Percentiles rank a stretch among this genome's conserved stretches.
Evolutionary conservation across 164 flowering plant genomes (phyloP).

Genomic region (Magnolia officinalis): DNA sequence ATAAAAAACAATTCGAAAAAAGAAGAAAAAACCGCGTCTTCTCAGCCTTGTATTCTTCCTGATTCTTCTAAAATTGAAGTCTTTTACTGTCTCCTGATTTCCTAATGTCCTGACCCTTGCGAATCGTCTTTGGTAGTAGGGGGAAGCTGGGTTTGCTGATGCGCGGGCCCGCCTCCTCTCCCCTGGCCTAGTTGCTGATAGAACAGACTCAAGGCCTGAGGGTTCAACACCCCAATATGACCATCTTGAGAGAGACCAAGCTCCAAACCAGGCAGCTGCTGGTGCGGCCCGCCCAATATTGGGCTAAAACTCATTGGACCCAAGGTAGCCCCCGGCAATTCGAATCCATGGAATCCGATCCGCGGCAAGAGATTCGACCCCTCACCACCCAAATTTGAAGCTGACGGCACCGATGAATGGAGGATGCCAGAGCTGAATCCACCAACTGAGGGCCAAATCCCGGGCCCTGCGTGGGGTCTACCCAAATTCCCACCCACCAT

Average conservation of each 20-base stretch:
- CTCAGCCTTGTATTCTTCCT: conserved; percentile 20
- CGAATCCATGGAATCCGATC: conserved; percentile 67
- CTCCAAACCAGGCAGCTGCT: conserved; percentile 59
- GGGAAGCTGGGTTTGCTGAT: conserved; percentile 30
- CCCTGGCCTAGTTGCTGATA: conserved; percentile 53
- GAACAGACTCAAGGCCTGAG: conserved; percentile 48
- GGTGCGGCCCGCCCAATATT: conserved; percentile 29
- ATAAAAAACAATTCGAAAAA: conserved; percentile 1
- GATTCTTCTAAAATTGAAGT: conserved; percentile 14
- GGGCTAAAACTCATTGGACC: conserved; percentile 28
- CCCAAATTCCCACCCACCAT: conserved; percentile 48
- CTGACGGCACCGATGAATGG: conserved; percentile 40
- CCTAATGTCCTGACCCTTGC: conserved; percentile 62
- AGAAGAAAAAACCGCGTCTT: conserved; percentile 22
- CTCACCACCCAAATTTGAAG: conserved; percentile 50
- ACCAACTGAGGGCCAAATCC: conserved; percentile 59
- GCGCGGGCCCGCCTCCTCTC: conserved; percentile 15
- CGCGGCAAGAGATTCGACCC: conserved; percentile 47
- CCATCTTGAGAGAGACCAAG: conserved; percentile 75
- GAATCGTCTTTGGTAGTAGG: conserved; percentile 69
- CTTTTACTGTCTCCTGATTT: neutral
- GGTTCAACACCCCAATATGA: conserved; percentile 45
- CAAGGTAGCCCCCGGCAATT: conserved; percentile 41
- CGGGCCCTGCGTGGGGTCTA: conserved; percentile 42
- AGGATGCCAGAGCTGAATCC: conserved; percentile 37